These are phyloP conservation scores for Ustilago hordei DNA, from an alignment of 1,284 basidiomycete genomes.

Conservation along the genomic window DNA sequence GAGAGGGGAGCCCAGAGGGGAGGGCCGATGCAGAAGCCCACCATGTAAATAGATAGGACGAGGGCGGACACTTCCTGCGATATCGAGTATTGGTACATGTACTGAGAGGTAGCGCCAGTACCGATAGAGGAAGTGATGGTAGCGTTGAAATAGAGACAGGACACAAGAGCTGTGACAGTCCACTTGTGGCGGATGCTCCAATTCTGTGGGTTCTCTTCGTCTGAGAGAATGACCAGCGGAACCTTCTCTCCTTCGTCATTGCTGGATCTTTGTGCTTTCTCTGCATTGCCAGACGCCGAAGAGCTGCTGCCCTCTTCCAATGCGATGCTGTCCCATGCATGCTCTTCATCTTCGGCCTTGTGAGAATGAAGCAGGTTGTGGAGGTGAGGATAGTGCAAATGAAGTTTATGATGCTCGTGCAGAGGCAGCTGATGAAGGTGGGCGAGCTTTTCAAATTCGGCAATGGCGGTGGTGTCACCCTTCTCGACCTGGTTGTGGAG, in stretches of 20 bases:
- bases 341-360: neutral
- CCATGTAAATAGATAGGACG: conserved; percentile 49
- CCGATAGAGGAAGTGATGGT: conserved; percentile 46
- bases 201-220: conserved; percentile 37
- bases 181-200: conserved; percentile 42
- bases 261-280: neutral
- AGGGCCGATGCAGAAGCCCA: conserved; percentile 55
- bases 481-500: conserved; percentile 30
- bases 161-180: conserved; percentile 40
- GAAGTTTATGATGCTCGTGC: conserved; percentile 10
- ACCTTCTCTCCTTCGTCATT: neutral
- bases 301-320: conserved; percentile 9
- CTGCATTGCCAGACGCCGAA: neutral
- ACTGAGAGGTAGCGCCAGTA: conserved; percentile 37
- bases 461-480: conserved; percentile 38
- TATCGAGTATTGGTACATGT: conserved; percentile 37
- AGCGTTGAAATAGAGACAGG: conserved; percentile 36
- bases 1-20: conserved; percentile 54
- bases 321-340: neutral
- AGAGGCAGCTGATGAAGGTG: conserved; percentile 28
- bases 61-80: conserved; percentile 35
- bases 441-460: conserved; percentile 33
- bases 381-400: conserved; percentile 11
- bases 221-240: conserved; percentile 26
- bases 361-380: neutral